These are phyloP conservation scores for Chytriomyces sp. DNA, from an alignment of 192 early-diverging fungal species.

Conservation along the genomic window DNA sequence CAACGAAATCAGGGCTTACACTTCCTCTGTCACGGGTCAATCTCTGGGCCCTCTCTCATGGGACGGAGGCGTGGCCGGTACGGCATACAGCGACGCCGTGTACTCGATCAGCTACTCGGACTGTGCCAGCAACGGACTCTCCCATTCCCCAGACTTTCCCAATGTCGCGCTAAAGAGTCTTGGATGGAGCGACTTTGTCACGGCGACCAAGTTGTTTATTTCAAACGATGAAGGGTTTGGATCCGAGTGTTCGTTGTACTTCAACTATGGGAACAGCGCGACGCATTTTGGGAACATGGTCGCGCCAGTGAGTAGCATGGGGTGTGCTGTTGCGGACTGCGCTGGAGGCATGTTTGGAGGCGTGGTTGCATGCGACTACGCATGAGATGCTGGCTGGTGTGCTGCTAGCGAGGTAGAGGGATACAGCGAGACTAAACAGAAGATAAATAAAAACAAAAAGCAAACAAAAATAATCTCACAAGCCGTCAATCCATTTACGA, in stretches of 20 bases:
- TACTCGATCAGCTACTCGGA: not conserved
- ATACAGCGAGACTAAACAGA: not conserved
- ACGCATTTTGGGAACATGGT: conserved; percentile 26
- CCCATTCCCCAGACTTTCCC: conserved; percentile 19
- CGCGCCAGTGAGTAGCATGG: not conserved
- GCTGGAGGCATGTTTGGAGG: not conserved
- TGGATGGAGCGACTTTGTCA: conserved; percentile 22
- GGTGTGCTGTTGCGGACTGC: conserved; percentile 7
- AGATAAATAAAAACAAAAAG: not conserved
- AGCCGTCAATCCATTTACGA: not conserved
- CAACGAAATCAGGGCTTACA: conserved; percentile 15
- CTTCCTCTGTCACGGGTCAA: not conserved
- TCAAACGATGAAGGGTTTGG: conserved; percentile 11
- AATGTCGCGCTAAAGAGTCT: not conserved
- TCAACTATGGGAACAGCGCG: not conserved
- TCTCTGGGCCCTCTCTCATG: not conserved
- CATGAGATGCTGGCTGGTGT: too few species aligned
- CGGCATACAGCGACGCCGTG: conserved; percentile 18
- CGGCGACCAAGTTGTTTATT: conserved; percentile 9
- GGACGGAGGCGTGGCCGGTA: not conserved
- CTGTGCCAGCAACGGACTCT: not conserved
- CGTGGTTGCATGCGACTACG: conserved; percentile 24
- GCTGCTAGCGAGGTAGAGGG: not conserved
- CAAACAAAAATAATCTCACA: not conserved
- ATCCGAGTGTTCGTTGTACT: conserved; percentile 10